Conservation (phyloP, 148 eudicot genomes). For the Nepenthes gracilis region DNA sequence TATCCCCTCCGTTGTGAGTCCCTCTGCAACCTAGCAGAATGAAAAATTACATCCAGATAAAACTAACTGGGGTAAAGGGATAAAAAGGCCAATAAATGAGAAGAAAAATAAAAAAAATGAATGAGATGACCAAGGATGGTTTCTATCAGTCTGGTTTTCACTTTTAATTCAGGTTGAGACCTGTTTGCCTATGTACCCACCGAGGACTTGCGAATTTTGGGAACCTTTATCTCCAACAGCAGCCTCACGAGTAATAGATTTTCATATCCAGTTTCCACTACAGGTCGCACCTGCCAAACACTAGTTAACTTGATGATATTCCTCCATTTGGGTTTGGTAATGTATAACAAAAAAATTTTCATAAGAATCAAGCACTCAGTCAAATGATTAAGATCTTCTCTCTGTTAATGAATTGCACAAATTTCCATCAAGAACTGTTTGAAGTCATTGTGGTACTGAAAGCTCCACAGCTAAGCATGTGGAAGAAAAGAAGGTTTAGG, state of each 20-base stretch:
- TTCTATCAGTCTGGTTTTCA: not conserved
- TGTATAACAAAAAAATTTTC: too few relatives aligned
- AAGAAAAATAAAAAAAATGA: not conserved
- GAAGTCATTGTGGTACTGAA: too few relatives aligned
- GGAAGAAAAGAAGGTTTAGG: too few relatives aligned
- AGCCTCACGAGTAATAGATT: slow-evolving; percentile 79
- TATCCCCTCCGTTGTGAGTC: slow-evolving; percentile 67
- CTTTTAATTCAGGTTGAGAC: slow-evolving; percentile 6
- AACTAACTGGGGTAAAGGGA: not conserved
- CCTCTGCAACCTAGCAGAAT: slow-evolving; percentile 63
- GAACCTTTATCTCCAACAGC: slow-evolving; percentile 60
- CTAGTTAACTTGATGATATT: not conserved
- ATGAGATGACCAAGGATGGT: not conserved
- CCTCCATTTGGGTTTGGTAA: too few relatives aligned
- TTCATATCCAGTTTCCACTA: slow-evolving; percentile 98
- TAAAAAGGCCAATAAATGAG: not conserved
- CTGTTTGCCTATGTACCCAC: slow-evolving; percentile 38
- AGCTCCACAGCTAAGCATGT: too few relatives aligned
- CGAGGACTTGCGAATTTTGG: slow-evolving; percentile 66
- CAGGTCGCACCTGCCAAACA: slow-evolving; percentile 77
- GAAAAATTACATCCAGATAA: slow-evolving; percentile 6
- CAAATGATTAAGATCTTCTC: too few relatives aligned
- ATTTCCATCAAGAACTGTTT: too few relatives aligned
- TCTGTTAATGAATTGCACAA: too few relatives aligned
- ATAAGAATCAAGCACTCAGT: too few relatives aligned